Evolutionary conservation across 2,329 filamentous ascomycete genomes (phyloP), one percentile per base, ranked within the genome.

Genomic region (Dryadomyces quercivorus): DNA sequence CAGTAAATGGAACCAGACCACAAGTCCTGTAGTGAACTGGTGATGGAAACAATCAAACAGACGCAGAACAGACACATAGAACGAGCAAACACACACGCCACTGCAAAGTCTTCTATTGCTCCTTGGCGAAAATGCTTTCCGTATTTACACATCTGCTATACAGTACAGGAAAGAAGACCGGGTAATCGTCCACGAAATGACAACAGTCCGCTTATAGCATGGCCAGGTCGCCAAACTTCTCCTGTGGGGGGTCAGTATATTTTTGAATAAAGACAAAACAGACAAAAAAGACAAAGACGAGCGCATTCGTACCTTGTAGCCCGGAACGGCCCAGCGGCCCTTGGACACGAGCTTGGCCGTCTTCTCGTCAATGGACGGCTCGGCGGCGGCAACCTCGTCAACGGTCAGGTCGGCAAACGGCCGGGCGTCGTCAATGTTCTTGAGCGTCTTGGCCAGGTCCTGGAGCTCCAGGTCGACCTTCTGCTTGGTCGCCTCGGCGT

Each of bases 201-300:
- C 40, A 38, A 16, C 26, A 31, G 26, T 8, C 36, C 7, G 18
- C 20, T 82, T 95, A 98, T 72, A 97, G 79, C 65, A 95, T 76
- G 65, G 93, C 92, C 65, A 97, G 84, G 72, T 97, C 91, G 78
- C 93, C 93, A 75, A 97, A 98, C 82, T 91, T 95, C 83, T 98
- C 93, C 92, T 97, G 66, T 62, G 66, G 4, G 58, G 60, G 55
- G 69, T 85, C 70, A 86, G 77, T 58, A 63, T 50, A n/a, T n/a
- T n/a, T n/a, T n/a, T n/a, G n/a, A n/a, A n/a, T n/a, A n/a, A n/a
- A n/a, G n/a, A 54, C 12, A 38, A 51, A 42, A 47, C n/a, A n/a
- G n/a, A n/a, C n/a, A n/a, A 10, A 22, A n/a, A 21, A 43, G 7
- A 44, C n/a, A 10, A 26, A 7, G 13, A n/a, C n/a, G 3, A 3